Evolutionary conservation across 2,329 filamentous ascomycete species (phyloP), one percentile per base, ranked within the genome.

Genomic region (Colletotrichum paranaense): DNA sequence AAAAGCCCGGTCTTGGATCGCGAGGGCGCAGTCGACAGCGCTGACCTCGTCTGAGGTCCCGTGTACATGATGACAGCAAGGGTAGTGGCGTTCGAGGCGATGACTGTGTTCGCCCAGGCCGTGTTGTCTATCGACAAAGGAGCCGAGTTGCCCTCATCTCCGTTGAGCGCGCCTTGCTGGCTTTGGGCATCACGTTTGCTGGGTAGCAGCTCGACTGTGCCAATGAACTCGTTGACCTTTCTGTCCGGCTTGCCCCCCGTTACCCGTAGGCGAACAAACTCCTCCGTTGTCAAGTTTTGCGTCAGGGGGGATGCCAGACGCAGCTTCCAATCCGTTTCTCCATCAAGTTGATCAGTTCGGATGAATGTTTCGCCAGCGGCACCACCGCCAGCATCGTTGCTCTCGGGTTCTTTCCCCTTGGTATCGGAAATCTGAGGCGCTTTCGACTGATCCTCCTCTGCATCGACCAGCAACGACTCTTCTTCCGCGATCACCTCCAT

Each of bases 301-400:
- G 95, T 96, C 30, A 98, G 83, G 0, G 94, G 91, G 14, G 95
- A 97, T 1, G 97, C 95, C 46, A 98, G 83, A 35, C 97, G 92
- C 69, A 99, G 86, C 84, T 99, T 99, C 97, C 97, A 99, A 80
- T 99, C 97, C 0, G 97, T 99, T 84, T 99, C 97, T 77, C 97
- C 97, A 79, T 99, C 97, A 11, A 99, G 88, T 80, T 99, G 97
- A 82, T 99, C 97, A 2, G 97, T 99, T 73, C 97, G 91, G 79
- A 99, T 98, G 79, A 99, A 99, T 0, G 96, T 96, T 83, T 99
- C 97, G 32, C 95, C 95, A 30, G 88, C 87, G n/a, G 88, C 83
- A 22, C 84, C 83, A 14, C 81, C 82, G 60, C 78, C 81, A 49
- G 83, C 82, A 2, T 77, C 75, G 56, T 74, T 75, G 42, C 75